phyloP scores from a whole-genome alignment of 768 basidiomycete genomes.

The Amanita subjunquillea region DNA sequence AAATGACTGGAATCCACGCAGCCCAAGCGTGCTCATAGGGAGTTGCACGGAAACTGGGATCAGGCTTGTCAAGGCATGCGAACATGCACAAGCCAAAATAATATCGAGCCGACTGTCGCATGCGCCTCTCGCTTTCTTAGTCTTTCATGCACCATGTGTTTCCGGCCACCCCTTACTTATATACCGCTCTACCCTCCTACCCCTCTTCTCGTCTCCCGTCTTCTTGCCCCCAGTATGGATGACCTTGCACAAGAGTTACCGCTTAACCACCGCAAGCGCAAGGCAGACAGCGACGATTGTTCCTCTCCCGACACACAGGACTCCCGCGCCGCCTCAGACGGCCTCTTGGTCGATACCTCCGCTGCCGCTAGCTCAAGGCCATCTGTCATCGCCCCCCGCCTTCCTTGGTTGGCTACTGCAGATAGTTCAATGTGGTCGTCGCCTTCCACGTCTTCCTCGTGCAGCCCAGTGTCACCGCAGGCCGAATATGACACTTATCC shows the following conservation, averaged over 20 bases:
- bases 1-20: conserved; percentile 11
- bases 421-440: conserved; percentile 17
- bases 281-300: conserved; percentile 44
- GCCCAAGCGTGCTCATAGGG: conserved; percentile 10
- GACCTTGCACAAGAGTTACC: conserved; percentile 46
- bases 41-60: conserved; percentile 10
- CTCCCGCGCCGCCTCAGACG: conserved; percentile 6
- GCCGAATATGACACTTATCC: conserved; percentile 12
- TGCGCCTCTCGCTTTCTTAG: conserved; percentile 18
- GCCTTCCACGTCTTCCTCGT: conserved; percentile 20
- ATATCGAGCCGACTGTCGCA: conserved; percentile 2
- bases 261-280: conserved; percentile 55
- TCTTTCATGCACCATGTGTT: conserved; percentile 32
- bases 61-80: conserved; percentile 26
- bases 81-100: conserved; percentile 13
- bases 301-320: conserved; percentile 11
- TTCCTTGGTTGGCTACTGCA: conserved; percentile 25
- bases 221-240: conserved; percentile 36
- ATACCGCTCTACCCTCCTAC: conserved; percentile 21
- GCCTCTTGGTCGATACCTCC: conserved; percentile 3
- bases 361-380: background rate
- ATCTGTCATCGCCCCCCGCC: conserved; percentile 25
- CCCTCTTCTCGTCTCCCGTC: conserved; percentile 11
- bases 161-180: conserved; percentile 26
- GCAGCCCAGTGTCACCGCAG: conserved; percentile 20